Conservation (phyloP, 176 grass and related monocot species). For the Chloris gayana region DNA sequence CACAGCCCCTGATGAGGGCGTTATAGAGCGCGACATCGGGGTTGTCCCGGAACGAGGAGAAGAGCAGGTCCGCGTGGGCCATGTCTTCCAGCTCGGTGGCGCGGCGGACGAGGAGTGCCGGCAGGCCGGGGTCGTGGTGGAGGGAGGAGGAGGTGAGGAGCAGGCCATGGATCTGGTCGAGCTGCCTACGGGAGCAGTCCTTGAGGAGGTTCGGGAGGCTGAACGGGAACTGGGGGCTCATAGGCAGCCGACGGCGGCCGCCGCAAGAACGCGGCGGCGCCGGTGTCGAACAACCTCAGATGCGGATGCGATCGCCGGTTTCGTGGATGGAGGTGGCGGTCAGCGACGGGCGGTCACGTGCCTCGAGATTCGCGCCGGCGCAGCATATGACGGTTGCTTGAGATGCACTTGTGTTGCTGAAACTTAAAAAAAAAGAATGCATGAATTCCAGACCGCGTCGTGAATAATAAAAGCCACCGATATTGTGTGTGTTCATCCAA, state of each 20-base stretch:
- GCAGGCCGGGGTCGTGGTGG: conserved; percentile 15
- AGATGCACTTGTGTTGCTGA: no score
- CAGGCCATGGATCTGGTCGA: conserved; percentile 42
- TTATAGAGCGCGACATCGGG: conserved; percentile 48
- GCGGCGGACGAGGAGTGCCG: conserved; percentile 51
- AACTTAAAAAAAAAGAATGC: neutral
- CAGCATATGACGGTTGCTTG: no score
- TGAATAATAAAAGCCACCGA: no score
- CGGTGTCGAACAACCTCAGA: neutral
- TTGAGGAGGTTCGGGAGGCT: conserved; percentile 9
- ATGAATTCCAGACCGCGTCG: no score
- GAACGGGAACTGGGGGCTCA: neutral
- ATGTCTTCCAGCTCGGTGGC: conserved; percentile 46
- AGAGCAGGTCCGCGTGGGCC: conserved; percentile 46
- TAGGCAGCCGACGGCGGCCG: neutral
- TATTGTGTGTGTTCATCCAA: no score
- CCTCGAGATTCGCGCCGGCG: neutral
- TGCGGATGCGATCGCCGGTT: no score
- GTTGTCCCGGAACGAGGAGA: conserved; percentile 15
- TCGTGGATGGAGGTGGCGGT: neutral
- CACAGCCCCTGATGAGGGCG: conserved; percentile 45
- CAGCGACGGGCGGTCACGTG: no score
- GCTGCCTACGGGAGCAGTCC: conserved; percentile 23
- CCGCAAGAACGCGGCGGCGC: neutral
- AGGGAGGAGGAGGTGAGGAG: conserved; percentile 37